Evolutionary conservation across 192 early-diverging fungal genomes (phyloP), one percentile per base, ranked within the genome.

Genomic region (Umbelopsis isabellina): DNA sequence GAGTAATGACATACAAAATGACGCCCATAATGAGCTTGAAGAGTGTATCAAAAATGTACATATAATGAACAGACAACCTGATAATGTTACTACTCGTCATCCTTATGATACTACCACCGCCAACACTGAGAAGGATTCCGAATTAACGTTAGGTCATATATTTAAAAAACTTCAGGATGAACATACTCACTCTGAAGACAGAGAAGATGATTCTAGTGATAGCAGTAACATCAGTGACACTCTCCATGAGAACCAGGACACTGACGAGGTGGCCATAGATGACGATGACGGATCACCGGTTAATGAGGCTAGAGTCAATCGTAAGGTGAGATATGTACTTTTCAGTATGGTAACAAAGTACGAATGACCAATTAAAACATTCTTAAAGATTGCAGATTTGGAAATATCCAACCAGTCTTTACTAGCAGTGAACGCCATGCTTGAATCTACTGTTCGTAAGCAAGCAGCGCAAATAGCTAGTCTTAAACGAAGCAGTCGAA

Each of bases 321-420:
- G 55, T 12, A 61, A 61, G 30, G 55, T 61, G 5, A 3, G 55
- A 12, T 61, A 61, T 61, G 3, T 61, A 4, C 12, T 6, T 10
- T 41, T 41, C 37, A 41, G 5, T 41, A 41, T 41, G 10, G 37
- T 2, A 41, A 41, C 6, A 1, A 4, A 10, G 37, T 41, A 41
- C 37, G 10, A 41, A 33, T 33, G 25, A 25, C 33, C 37, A 53
- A 53, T 16, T 37, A 49, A 53, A 65, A 64, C 25, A 45, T 58
- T 22, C 16, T 10, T 35, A 84, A 33, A 61, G 79, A 83, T 85
- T 74, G 75, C 70, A 27, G 84, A 87, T 76, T 78, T 87, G 44
- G 86, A 87, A 70, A 84, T 87, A 25, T 85, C 86, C 1, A 87
- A 84, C 27, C 61, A 81, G 18, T 84, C 82, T 25, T 65, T 87